Conservation (phyloP, 2,329 filamentous ascomycete species). For the Curvularia sp. region DNA sequence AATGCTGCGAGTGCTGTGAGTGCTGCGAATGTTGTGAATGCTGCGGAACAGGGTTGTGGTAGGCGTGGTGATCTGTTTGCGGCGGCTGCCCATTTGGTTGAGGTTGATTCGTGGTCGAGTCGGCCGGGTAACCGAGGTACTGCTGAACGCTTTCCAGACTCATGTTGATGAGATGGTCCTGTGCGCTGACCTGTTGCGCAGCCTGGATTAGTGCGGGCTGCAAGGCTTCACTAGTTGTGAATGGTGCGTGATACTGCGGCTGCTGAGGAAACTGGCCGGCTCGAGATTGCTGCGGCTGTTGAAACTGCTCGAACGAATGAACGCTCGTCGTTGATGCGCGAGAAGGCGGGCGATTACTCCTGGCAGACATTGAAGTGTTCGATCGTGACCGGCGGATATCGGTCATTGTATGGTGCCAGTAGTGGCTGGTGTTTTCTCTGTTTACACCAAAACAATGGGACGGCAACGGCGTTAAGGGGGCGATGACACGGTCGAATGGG, state of each 20-base stretch:
- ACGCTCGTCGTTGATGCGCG: constrained; percentile 59
- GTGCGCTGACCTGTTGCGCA: constrained; percentile 47
- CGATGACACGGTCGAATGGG: constrained; percentile 4
- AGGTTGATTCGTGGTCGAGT: constrained; percentile 27
- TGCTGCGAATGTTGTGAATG: constrained; percentile 35
- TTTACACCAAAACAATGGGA: constrained; percentile 48
- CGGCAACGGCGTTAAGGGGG: constrained; percentile 22
- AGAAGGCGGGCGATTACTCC: constrained; percentile 56
- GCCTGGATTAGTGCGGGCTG: constrained; percentile 47
- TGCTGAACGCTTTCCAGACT: constrained; percentile 47
- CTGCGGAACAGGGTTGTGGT: constrained; percentile 39
- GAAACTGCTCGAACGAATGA: constrained; percentile 51
- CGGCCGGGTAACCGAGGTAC: constrained; percentile 40
- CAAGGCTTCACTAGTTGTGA: constrained; percentile 38
- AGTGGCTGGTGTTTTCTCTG: constrained; percentile 29
- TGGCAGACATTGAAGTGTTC: constrained; percentile 55
- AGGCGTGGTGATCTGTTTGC: constrained; percentile 40
- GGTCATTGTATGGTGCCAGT: constrained; percentile 42
- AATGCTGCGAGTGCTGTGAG: constrained; percentile 33
- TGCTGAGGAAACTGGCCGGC: constrained; percentile 27
- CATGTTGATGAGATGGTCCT: constrained; percentile 42
- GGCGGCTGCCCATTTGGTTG: constrained; percentile 31
- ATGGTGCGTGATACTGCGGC: constrained; percentile 40
- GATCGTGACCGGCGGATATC: constrained; percentile 55
- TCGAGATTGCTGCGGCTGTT: constrained; percentile 29